phyloP scores from a whole-genome alignment of 2,329 filamentous ascomycete genomes.

The Pseudogymnoascus sp. region DNA sequence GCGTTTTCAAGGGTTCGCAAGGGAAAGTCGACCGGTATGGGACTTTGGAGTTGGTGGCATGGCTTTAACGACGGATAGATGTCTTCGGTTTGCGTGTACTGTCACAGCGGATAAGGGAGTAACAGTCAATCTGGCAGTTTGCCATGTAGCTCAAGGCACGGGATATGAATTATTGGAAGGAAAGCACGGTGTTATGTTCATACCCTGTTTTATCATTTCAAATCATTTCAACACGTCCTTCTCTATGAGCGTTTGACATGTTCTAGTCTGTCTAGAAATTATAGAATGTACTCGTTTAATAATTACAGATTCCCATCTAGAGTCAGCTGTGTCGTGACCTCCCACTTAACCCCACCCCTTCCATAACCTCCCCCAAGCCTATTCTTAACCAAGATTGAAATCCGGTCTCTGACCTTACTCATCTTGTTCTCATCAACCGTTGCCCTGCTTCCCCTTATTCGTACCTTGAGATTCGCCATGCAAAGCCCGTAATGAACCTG shows the following conservation, averaged over 20 bases:
- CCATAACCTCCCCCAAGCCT: slow-evolving; percentile 84
- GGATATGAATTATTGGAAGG: not conserved
- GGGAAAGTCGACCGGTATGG: not conserved
- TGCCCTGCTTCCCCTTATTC: slow-evolving; percentile 51
- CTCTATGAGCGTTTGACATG: not conserved
- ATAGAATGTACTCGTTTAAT: slow-evolving; percentile 1
- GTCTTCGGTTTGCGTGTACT: slow-evolving; percentile 3
- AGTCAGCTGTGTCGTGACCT: slow-evolving; percentile 76
- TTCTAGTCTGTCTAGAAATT: not conserved
- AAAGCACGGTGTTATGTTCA: not conserved
- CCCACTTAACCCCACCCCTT: slow-evolving; percentile 75
- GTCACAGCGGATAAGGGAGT: not conserved
- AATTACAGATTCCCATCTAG: slow-evolving; percentile 19
- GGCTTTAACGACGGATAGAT: not conserved
- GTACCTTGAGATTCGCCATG: slow-evolving; percentile 87
- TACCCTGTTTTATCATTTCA: slow-evolving; percentile 9
- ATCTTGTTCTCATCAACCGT: slow-evolving; percentile 65
- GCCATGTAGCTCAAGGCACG: not conserved
- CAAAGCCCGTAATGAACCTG: slow-evolving; percentile 96
- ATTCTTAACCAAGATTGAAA: slow-evolving; percentile 74
- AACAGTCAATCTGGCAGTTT: slow-evolving; percentile 3
- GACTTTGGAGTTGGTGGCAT: not conserved
- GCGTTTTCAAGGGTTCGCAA: not conserved
- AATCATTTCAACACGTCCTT: not conserved
- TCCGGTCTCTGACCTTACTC: slow-evolving; percentile 64